Evolutionary conservation across 352 stramenopile genomes (phyloP), one percentile per base, ranked within the genome.

Genomic region (Phytophthora pseudosyringae): DNA sequence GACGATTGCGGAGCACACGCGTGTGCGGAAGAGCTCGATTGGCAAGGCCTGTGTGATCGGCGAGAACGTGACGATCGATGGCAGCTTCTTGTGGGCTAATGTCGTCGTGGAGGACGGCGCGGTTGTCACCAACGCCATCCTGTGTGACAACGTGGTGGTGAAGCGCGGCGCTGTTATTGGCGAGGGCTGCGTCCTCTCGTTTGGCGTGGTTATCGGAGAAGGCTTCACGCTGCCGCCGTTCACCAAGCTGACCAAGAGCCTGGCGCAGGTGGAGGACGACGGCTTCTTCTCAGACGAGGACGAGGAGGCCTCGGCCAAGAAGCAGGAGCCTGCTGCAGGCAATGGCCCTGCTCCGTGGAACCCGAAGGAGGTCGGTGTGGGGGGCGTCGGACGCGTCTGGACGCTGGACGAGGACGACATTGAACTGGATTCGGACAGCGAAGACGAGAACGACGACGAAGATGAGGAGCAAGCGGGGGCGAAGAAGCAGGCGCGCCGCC

Each of bases 341-440:
- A 25, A 44, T 16, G 40, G 21, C 12, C 28, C 52, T 11, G 38
- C 38, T 13, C 84, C 88, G 38, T 96, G 88, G 88, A 78, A 86
- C 58, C 59, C 76, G 18, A 71, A 76, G 35, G 71, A 94, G n/a
- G 88, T 96, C 7, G 88, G 88, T 25, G 67, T 72, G 0, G 79
- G 76, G 16, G 88, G 88, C 18, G 82, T 90, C 8, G 88, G 88
- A 13, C 82, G 88, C 5, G 55, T 94, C 13, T 96, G 88, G 88
- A 93, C 84, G 39, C 63, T 95, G 36, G 87, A 95, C 26, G 89
- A 96, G 15, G 88, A 97, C 46, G 82, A 87, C 29, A 89, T 91
- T 64, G 73, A 91, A 59, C 75, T 88, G 39, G 85, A 93, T 31
- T 86, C 71, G 12, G 79, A 86, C 40, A 86, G 84, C 33, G 79